Evolutionary conservation across 768 basidiomycete genomes (phyloP).

Genomic region (Lactifluus volemus): DNA sequence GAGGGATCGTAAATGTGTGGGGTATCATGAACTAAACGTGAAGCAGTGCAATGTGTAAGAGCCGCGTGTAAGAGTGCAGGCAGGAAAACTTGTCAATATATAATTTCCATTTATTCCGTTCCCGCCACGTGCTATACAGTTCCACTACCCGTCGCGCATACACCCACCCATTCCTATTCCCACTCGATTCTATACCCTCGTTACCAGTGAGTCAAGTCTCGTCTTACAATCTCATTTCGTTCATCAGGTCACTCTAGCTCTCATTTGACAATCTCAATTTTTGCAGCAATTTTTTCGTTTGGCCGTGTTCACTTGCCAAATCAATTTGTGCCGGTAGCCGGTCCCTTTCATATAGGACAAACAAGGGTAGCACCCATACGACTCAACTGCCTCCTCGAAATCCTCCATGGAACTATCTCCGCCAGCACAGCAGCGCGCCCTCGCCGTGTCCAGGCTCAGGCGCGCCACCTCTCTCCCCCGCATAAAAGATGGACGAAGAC

Average conservation of each 20-base stretch:
- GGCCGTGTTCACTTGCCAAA: not conserved
- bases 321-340: slow-evolving; percentile 9
- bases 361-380: not conserved
- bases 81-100: not conserved
- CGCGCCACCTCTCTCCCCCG: slow-evolving; percentile 87
- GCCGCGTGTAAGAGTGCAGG: slow-evolving; percentile 10
- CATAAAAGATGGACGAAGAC: slow-evolving; percentile 84
- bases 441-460: slow-evolving; percentile 83
- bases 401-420: slow-evolving; percentile 32
- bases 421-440: slow-evolving; percentile 73
- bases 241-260: not conserved
- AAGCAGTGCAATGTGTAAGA: slow-evolving; percentile 1
- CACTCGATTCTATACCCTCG: not conserved
- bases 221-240: not conserved
- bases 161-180: not conserved
- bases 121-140: not conserved
- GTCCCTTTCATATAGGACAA: slow-evolving; percentile 15
- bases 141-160: not conserved
- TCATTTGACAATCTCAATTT: slow-evolving; percentile 7
- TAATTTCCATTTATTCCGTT: not conserved
- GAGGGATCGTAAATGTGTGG: not conserved
- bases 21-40: slow-evolving; percentile 1
- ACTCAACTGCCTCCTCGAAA: not conserved
- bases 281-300: not conserved
- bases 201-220: slow-evolving; percentile 5